These are phyloP conservation scores for Orobanche coerulescens DNA, from an alignment of 257 asterid species.

Conservation along the genomic window DNA sequence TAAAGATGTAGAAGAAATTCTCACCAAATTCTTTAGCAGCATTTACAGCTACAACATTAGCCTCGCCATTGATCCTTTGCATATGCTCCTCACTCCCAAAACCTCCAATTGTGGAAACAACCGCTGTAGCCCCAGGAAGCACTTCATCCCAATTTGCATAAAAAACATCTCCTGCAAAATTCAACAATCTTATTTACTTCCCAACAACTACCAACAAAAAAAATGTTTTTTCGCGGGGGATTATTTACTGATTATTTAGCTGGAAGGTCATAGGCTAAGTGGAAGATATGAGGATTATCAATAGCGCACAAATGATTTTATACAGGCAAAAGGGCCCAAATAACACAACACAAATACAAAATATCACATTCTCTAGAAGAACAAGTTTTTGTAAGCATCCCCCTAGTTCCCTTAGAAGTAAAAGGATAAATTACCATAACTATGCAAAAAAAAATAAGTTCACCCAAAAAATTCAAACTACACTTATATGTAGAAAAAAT, in stretches of 20 bases:
- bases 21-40: conserved; percentile 89
- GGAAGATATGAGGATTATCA: background rate
- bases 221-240: too few relatives aligned
- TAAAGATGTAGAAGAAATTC: conserved; percentile 18
- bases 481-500: too few relatives aligned
- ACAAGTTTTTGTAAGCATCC: too few relatives aligned
- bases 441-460: too few relatives aligned
- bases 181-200: background rate
- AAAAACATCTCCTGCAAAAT: conserved; percentile 80
- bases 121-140: conserved; percentile 78
- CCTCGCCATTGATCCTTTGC: conserved; percentile 97
- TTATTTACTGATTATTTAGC: conserved; percentile 18
- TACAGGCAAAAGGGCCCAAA: background rate
- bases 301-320: background rate
- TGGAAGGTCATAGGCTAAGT: background rate
- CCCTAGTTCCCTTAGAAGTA: too few relatives aligned
- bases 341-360: too few relatives aligned
- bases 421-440: too few relatives aligned
- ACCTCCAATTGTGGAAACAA: conserved; percentile 95
- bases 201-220: background rate
- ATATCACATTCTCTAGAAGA: too few relatives aligned
- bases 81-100: conserved; percentile 94
- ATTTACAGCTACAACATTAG: conserved; percentile 84
- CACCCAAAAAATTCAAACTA: too few relatives aligned
- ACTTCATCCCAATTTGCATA: conserved; percentile 93